Evolutionary conservation across 768 basidiomycete species (phyloP), one percentile per base, ranked within the genome.

Genomic region (Hericium rajendrae): DNA sequence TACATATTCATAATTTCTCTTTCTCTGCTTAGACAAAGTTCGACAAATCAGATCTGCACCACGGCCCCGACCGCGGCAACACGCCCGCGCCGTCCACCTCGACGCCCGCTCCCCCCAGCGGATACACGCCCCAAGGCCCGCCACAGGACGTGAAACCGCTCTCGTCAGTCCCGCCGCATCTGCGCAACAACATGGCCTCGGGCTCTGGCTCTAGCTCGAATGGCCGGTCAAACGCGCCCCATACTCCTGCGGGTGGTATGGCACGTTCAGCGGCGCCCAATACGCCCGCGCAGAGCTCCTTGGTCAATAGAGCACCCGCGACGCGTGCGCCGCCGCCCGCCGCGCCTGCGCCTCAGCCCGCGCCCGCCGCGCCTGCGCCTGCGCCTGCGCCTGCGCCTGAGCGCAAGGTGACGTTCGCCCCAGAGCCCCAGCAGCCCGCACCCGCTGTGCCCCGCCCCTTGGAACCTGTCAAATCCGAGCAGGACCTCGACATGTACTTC

Each of bases 31-130:
- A 88, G 86, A 74, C 76, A 11, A 91, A 86, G 67, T 80, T 92
- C 57, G 82, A 91, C 63, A 76, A 78, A 59, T 73, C 67, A n/a
- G 77, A 82, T 18, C 72, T 92, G 1, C 79, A 91, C 65, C 82
- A 88, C 41, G 76, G 84, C 13, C 84, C 86, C 6, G 86, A 89
- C 60, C 86, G 83, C 57, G 77, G 80, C 48, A 81, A 80, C n/a
- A 63, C 63, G 24, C 74, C 73, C 53, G 68, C 76, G 4, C 43
- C 22, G 65, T 69, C 48, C 32, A 53, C 49, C 41, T 20, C 38
- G 28, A 38, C 48, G 39, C 12, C 56, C n/a, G 43, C 50, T 13
- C 59, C 28, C 8, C 40, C 53, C 13, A 43, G 48, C 24, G n/a
- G 52, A 6, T 56, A 58, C 16, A 50, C 65, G 12, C 63, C 58